A percentile compares a stretch with the other conserved stretches of the same genome.
Evolutionary conservation across 139 green algal genomes (phyloP).

Genomic region (Astrephomene gubernaculifera): DNA sequence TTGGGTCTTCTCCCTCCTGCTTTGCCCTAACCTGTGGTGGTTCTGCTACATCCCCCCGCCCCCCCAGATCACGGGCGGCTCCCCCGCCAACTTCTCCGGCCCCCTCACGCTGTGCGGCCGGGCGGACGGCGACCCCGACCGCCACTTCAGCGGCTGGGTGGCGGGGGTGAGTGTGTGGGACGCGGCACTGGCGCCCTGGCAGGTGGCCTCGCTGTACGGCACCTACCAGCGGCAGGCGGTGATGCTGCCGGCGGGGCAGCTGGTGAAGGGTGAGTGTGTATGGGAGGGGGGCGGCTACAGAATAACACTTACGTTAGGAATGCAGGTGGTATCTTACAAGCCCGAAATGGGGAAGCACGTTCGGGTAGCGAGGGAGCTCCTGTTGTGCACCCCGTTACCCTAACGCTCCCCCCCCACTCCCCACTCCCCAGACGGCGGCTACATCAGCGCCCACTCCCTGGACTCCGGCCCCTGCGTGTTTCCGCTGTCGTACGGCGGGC

Average conservation of each 20-base stretch:
- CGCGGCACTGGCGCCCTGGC: conserved; percentile 27
- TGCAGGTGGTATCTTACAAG: too few species aligned
- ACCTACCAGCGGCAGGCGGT: conserved; percentile 34
- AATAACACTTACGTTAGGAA: too few species aligned
- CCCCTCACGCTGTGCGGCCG: conserved; percentile 65
- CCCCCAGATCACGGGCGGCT: conserved; percentile 41
- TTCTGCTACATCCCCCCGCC: too few species aligned
- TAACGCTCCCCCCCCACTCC: background rate
- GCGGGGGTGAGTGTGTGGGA: conserved; percentile 52
- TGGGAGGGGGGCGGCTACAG: background rate
- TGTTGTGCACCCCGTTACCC: background rate
- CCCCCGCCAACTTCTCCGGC: conserved; percentile 47
- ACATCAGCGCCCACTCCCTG: background rate
- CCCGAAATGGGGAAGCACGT: too few species aligned
- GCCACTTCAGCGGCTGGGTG: conserved; percentile 51
- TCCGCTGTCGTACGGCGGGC: conserved; percentile 28
- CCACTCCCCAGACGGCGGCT: background rate
- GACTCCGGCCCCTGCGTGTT: conserved; percentile 15
- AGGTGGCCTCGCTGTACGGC: conserved; percentile 46
- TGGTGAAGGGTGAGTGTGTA: conserved; percentile 15
- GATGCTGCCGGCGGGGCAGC: conserved; percentile 6
- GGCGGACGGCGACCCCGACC: conserved; percentile 56
- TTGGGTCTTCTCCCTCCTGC: too few species aligned
- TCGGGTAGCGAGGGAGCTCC: too few species aligned
- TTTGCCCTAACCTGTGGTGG: too few species aligned